A percentile compares a stretch with the other conserved stretches of the same genome.
These are phyloP conservation scores for Polytrichum commune DNA, from an alignment of 225 moss, liverwort and hornwort species.

Conservation along the genomic window DNA sequence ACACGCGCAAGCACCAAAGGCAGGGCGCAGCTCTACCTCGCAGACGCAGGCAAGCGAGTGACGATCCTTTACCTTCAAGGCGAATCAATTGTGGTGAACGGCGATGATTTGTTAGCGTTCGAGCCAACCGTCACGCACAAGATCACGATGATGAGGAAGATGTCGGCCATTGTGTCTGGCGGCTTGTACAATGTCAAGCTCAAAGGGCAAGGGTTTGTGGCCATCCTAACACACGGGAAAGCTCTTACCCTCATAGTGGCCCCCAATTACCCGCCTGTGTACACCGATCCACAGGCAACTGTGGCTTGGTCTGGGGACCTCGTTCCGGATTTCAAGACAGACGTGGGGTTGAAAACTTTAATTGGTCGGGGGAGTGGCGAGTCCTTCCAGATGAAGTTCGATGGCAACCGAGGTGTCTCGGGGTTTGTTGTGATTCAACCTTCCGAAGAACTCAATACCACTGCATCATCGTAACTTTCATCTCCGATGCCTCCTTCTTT, in stretches of 20 bases:
- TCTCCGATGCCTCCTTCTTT: no score
- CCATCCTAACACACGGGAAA: conserved; percentile 61
- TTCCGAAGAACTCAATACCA: conserved; percentile 28
- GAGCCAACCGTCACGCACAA: conserved; percentile 46
- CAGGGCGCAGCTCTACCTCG: conserved; percentile 57
- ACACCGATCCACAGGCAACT: conserved; percentile 63
- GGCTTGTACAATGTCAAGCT: conserved; percentile 62
- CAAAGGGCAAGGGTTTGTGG: conserved; percentile 48
- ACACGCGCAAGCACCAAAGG: conserved; percentile 43
- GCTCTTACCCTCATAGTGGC: conserved; percentile 47
- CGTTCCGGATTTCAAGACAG: conserved; percentile 54
- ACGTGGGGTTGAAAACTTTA: conserved; percentile 51
- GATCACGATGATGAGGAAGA: conserved; percentile 64
- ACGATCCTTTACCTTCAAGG: conserved; percentile 59
- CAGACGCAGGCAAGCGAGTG: conserved; percentile 52
- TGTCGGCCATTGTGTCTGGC: conserved; percentile 53
- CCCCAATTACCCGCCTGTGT: conserved; percentile 47
- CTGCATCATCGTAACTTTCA: no score
- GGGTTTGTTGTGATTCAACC: conserved; percentile 75
- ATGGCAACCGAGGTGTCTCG: conserved; percentile 32
- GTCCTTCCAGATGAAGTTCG: conserved; percentile 76
- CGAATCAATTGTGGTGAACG: conserved; percentile 68
- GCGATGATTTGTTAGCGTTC: conserved; percentile 65
- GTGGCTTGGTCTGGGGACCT: conserved; percentile 74
- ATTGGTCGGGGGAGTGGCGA: conserved; percentile 62